These are phyloP conservation scores for Citrullus amarus DNA, from an alignment of 306 rosid genomes.

Conservation along the genomic window DNA sequence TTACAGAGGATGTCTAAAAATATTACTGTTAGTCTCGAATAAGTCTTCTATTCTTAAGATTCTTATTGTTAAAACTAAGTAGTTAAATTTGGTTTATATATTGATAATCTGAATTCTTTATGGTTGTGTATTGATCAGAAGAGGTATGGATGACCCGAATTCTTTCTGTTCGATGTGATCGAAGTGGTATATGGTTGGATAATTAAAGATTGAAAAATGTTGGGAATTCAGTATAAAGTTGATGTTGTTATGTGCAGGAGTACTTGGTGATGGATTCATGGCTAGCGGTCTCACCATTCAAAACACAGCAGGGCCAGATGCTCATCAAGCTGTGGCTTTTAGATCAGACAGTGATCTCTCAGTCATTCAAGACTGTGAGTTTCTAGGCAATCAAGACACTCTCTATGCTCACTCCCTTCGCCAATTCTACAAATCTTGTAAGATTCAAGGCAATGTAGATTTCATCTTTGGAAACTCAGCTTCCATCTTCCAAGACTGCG, in stretches of 20 bases:
- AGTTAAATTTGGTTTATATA: too few relatives aligned
- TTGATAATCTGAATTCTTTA: too few relatives aligned
- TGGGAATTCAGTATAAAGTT: background rate
- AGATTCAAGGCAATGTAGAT: slow-evolving; percentile 66
- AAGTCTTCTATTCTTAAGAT: too few relatives aligned
- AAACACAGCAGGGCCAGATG: slow-evolving; percentile 85
- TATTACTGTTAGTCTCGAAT: too few relatives aligned
- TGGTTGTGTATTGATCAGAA: too few relatives aligned
- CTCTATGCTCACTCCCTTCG: slow-evolving; percentile 77
- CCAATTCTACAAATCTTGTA: slow-evolving; percentile 71
- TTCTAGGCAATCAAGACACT: slow-evolving; percentile 81
- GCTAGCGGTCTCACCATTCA: slow-evolving; percentile 57
- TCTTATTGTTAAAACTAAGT: too few relatives aligned
- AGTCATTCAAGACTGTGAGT: slow-evolving; percentile 50
- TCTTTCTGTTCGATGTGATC: too few relatives aligned
- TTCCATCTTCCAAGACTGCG: slow-evolving; percentile 51
- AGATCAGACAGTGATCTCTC: slow-evolving; percentile 75
- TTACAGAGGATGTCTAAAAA: too few relatives aligned
- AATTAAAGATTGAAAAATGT: background rate
- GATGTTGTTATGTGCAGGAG: slow-evolving; percentile 26
- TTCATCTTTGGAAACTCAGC: slow-evolving; percentile 89
- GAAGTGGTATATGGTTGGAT: background rate
- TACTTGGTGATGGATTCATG: slow-evolving; percentile 90
- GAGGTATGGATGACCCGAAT: too few relatives aligned
- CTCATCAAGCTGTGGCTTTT: slow-evolving; percentile 89